Evolutionary conservation across 805 yeast species (phyloP).

Genomic region (Ogataea trehalophila): DNA sequence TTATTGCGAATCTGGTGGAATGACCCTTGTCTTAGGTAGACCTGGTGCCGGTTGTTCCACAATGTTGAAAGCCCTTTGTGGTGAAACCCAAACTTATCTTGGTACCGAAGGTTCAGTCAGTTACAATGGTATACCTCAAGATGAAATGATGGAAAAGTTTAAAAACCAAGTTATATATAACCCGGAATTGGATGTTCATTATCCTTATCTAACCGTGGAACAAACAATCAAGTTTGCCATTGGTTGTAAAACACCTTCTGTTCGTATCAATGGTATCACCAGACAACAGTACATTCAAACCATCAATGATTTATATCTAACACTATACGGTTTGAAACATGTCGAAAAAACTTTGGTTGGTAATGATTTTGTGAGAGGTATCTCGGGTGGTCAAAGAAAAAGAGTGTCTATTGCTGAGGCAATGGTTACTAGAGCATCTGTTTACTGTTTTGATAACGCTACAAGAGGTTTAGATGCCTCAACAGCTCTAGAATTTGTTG

Average conservation of each 20-base stretch:
- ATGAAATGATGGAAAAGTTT: conserved; percentile 42
- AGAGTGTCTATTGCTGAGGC: conserved; percentile 69
- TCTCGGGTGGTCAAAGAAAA: conserved; percentile 70
- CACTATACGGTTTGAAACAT: conserved; percentile 54
- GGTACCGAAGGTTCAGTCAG: conserved; percentile 36
- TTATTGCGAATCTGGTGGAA: conserved; percentile 43
- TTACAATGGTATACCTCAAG: conserved; percentile 46
- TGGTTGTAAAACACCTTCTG: conserved; percentile 51
- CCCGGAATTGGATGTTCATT: conserved; percentile 54
- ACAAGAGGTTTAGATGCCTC: conserved; percentile 70
- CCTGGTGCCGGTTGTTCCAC: conserved; percentile 68
- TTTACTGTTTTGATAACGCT: conserved; percentile 65
- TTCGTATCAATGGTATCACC: conserved; percentile 36
- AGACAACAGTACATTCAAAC: conserved; percentile 37
- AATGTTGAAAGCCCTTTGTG: conserved; percentile 41
- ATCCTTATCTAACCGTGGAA: conserved; percentile 50
- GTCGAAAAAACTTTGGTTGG: conserved; percentile 62
- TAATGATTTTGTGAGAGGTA: conserved; percentile 62
- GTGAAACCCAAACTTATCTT: conserved; percentile 37
- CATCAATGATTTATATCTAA: conserved; percentile 43
- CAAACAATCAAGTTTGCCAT: conserved; percentile 55
- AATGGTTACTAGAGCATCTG: conserved; percentile 45
- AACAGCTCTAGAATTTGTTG: conserved; percentile 61
- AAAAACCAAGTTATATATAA: conserved; percentile 48
- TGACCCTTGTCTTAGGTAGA: conserved; percentile 49